Base-by-base conservation (phyloP, 768 basidiomycete species). In the Sporobolomyces roseus region DNA sequence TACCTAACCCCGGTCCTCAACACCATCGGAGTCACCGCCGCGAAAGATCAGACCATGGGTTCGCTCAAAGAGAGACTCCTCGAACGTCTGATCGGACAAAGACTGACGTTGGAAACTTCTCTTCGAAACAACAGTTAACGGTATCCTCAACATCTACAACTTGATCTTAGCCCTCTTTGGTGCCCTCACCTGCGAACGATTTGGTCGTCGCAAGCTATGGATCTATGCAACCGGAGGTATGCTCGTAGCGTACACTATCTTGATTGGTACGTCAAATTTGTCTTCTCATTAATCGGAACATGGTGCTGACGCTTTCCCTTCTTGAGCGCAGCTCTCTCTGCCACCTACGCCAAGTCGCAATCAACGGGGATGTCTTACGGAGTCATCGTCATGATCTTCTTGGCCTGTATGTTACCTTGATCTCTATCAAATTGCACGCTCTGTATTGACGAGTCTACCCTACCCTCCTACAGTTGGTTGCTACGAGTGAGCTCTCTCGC, bases 301-400 rank as follows among this genome's bases (percentile, higher is more conserved):
- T 14, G 7, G 27, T 12, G 27, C 51, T 52, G 51, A 52, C 51
- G 12, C 51, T 4, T 27, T 27, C 13, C 6, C 13, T 14, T 29
- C 21, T 27, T 8, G 23, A 54, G n/a, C n/a, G n/a, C 33, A 54
- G 53, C 41, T 19, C 32, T 60, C 14, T 21, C 16, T 21, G 58
- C 58, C 25, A 69, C 65, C 43, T 70, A 70, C n/a, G 71, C 74
- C 6, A 66, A 73, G 61, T 67, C 63, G 33, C 45, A 53, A 32
- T 58, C 65, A 0, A 63, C 68, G 33, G 74, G 72, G 6, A 45
- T 73, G 38, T 75, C 70, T 32, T 75, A 76, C 49, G 66, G 58
- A 32, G 58, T 60, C 17, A 48, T 80, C 36, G 77, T 76, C 12
- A 71, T 75, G 66, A 75, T 80, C 63, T 80, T 78, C 78, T 33